Base-by-base conservation (phyloP, 129 eudicot genomes). In the Flaveria sonorensis region DNA sequence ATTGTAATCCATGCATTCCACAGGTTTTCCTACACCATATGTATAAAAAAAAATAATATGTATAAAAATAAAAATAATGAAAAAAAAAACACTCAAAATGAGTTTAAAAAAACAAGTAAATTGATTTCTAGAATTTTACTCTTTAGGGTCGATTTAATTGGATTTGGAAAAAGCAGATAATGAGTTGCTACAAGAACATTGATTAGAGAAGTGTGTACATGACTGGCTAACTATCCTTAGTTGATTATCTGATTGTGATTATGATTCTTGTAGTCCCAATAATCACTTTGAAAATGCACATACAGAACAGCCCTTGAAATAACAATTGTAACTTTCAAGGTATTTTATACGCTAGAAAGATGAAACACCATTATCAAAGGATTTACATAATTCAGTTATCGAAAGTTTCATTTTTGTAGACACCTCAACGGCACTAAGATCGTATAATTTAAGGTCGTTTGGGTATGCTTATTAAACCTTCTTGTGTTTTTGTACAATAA, bases 1-100 rank as follows among this genome's bases (percentile, higher is more conserved):
- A 84, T 89, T 73, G 92, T 86, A 79, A 94, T 91, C 98, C 97
- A 94, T 50, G 97, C 96, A 72, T 91, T 89, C 98, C 98, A 90
- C 39, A 94, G 75, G 80, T 79, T 82, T 81, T 89, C 89, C 98
- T 94, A 89, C 64, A 43, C 15, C 39, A 32, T 4, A 32, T 32
- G 39, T 0, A 32, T 32, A 32, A 32, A 32, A 0, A 32, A 6
- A 32, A 28, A 83, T 21, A 45, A 28, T 32, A 32, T 32, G 39
- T 0, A 32, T 32, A 32, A 32, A 32, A 0, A 32, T 32, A 32
- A 6, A 32, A 28, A 83, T 21, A 45, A 28, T 23, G 13, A 62
- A 50, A 18, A 65, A 18, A 65, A 26, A 50, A 26, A 3, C 18
- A 21, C 39, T 32, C 39, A 51, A 71, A 71, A 18, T 45, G 53